These are phyloP conservation scores for Vairimorpha apis DNA, from an alignment of 371 early-diverging fungal genomes.

Conservation along the genomic window DNA sequence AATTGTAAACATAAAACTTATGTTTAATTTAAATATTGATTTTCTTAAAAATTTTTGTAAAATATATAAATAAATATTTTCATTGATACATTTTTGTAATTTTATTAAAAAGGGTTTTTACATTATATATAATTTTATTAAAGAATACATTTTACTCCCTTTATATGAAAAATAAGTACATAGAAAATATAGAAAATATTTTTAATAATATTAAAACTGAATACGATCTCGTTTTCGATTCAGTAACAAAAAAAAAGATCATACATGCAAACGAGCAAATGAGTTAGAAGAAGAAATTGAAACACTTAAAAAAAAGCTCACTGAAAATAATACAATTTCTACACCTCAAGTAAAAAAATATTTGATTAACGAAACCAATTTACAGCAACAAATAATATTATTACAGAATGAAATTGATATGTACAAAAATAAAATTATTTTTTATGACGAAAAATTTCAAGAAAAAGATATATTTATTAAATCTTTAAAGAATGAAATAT, in stretches of 20 bases:
- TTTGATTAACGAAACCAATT: background rate
- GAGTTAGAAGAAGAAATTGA: slow-evolving; percentile 19
- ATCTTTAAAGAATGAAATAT: slow-evolving; percentile 38
- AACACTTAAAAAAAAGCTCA: background rate
- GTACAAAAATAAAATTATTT: background rate
- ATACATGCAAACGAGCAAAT: background rate
- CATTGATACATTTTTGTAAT: too few species aligned
- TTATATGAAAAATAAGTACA: background rate
- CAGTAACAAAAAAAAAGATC: background rate
- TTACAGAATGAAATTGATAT: background rate
- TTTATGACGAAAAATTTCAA: background rate
- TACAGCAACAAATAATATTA: background rate
- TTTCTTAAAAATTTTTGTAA: too few species aligned
- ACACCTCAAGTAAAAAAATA: background rate
- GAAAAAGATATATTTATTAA: slow-evolving; percentile 19
- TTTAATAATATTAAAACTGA: background rate
- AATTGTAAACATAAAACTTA: too few species aligned
- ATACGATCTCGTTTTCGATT: background rate
- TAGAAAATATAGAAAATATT: background rate
- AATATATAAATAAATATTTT: too few species aligned
- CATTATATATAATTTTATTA: background rate
- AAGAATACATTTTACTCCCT: background rate
- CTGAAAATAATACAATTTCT: background rate
- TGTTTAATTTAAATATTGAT: too few species aligned
- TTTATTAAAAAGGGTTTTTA: too few species aligned